Evolutionary conservation across 306 rosid genomes (phyloP).

Genomic region (Oxytropis ochrocephala): DNA sequence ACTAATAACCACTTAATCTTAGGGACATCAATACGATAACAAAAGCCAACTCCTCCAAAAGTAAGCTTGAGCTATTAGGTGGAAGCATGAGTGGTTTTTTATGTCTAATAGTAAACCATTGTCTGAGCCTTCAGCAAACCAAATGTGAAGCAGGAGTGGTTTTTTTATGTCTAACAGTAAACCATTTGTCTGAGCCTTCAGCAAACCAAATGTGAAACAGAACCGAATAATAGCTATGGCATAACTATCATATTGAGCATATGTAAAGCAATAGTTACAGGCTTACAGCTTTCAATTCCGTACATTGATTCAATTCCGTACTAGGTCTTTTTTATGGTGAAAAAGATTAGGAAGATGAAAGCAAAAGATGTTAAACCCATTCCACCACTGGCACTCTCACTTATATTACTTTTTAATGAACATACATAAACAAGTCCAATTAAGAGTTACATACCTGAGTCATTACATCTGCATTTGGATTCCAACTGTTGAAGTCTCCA

Average conservation of each 20-base stretch:
- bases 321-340: neutral
- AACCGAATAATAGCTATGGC: too few species aligned
- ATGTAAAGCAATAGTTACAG: neutral
- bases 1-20: neutral
- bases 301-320: neutral
- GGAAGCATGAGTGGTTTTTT: neutral
- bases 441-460: slow-evolving; percentile 53
- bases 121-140: neutral
- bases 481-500: slow-evolving; percentile 97
- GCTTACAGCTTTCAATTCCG: neutral
- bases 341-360: neutral
- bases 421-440: slow-evolving; percentile 8
- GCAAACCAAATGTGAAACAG: too few species aligned
- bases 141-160: too few species aligned
- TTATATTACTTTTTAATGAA: neutral
- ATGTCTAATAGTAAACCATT: neutral
- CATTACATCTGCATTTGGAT: slow-evolving; percentile 84
- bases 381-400: neutral
- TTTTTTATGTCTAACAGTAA: too few species aligned
- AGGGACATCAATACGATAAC: neutral
- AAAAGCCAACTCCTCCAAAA: neutral
- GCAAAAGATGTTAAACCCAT: neutral
- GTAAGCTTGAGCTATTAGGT: neutral
- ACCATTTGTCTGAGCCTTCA: too few species aligned
- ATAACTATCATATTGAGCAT: neutral